Evolutionary conservation across 306 rosid species (phyloP).

Genomic region (Quercus suber): DNA sequence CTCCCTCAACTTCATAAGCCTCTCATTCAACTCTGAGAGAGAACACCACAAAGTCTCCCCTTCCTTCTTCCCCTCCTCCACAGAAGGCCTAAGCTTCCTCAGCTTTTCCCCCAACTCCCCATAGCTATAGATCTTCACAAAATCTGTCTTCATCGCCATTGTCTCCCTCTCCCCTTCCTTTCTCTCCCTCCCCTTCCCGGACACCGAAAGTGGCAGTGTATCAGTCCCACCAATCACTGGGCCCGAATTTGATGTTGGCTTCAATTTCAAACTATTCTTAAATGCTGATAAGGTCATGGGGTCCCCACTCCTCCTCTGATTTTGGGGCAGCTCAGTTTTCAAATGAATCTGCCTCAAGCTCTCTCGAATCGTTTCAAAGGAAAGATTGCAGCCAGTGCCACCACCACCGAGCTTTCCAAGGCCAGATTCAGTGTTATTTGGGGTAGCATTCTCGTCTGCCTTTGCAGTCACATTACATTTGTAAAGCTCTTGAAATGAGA

Average conservation of each 20-base stretch:
- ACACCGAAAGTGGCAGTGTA: conserved; percentile 21
- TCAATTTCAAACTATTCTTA: conserved; percentile 10
- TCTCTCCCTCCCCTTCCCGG: conserved; percentile 34
- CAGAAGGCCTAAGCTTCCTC: conserved; percentile 49
- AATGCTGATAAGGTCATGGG: neutral
- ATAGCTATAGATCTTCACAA: conserved; percentile 28
- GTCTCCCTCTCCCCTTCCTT: neutral
- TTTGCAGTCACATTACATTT: conserved; percentile 9
- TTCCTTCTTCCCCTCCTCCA: conserved; percentile 8
- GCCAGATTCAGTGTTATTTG: neutral
- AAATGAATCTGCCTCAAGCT: conserved; percentile 14
- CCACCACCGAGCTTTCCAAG: neutral
- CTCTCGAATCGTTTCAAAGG: conserved; percentile 19
- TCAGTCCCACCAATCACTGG: conserved; percentile 28
- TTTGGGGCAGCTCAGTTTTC: neutral
- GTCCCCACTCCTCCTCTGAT: neutral
- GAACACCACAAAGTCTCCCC: conserved; percentile 51
- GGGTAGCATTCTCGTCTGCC: neutral
- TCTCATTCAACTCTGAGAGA: conserved; percentile 54
- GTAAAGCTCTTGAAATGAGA: conserved; percentile 41
- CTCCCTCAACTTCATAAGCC: conserved; percentile 55
- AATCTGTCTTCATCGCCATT: conserved; percentile 22
- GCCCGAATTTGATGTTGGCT: conserved; percentile 4
- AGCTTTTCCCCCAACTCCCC: conserved; percentile 53
- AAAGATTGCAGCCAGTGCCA: neutral